A percentile compares a stretch with the other conserved stretches of the same genome.
These are phyloP conservation scores for Litchi chinensis DNA, from an alignment of 345 rosid species.

Conservation along the genomic window DNA sequence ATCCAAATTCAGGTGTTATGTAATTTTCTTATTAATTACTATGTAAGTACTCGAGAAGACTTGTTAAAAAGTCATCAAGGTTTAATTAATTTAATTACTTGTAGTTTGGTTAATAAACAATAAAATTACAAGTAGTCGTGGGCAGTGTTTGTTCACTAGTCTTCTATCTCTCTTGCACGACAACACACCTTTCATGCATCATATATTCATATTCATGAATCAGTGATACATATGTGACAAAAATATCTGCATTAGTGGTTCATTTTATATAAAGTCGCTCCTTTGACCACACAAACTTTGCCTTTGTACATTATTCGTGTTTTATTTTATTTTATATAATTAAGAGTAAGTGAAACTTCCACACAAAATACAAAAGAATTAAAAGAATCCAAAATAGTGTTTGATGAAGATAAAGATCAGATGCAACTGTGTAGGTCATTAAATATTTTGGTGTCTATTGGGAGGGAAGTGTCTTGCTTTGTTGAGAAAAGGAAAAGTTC, in stretches of 20 bases:
- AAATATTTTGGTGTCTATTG: neutral
- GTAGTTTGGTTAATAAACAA: neutral
- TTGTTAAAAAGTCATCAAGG: neutral
- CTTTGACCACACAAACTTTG: slow-evolving; percentile 19
- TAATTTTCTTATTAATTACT: no score
- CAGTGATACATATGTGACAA: slow-evolving; percentile 6
- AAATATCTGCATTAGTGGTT: neutral
- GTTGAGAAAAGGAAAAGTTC: slow-evolving; percentile 6
- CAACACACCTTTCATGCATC: neutral
- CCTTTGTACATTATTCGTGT: neutral
- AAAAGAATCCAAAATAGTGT: neutral
- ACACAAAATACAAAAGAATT: neutral
- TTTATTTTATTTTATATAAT: neutral
- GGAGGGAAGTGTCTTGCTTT: slow-evolving; percentile 14
- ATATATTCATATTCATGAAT: neutral
- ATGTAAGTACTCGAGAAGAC: neutral
- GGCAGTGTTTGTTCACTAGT: slow-evolving; percentile 9
- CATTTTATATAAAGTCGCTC: slow-evolving; percentile 5
- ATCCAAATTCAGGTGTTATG: neutral
- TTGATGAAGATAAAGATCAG: neutral
- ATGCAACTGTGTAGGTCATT: neutral
- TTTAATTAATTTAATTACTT: neutral
- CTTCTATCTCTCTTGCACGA: neutral
- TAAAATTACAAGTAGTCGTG: neutral
- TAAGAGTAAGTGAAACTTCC: neutral